These are phyloP conservation scores for Sicyos edulis DNA, from an alignment of 306 rosid genomes.

Conservation along the genomic window DNA sequence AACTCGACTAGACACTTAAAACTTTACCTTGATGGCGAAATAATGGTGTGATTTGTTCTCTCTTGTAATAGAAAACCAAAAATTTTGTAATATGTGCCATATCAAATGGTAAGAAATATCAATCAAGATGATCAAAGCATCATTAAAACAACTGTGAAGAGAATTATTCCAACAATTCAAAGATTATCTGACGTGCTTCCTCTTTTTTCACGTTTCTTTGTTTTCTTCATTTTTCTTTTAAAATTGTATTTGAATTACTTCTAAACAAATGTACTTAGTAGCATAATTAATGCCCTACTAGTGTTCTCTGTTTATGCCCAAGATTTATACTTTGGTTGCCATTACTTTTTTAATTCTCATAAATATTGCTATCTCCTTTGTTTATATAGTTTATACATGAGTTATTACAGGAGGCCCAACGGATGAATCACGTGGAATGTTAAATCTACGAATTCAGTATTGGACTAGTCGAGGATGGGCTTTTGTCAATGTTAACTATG, in stretches of 20 bases:
- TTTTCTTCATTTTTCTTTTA: not conserved
- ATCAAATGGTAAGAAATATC: not conserved
- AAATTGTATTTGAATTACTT: not conserved
- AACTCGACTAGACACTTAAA: not conserved
- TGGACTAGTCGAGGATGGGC: constrained; percentile 99
- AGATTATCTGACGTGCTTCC: not conserved
- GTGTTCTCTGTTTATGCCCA: not conserved
- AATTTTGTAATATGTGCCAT: not conserved
- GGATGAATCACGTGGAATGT: constrained; percentile 62
- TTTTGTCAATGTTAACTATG: constrained; percentile 71
- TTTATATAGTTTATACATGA: constrained; percentile 7
- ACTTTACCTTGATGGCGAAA: not conserved
- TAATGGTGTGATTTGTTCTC: not conserved
- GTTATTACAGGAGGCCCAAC: constrained; percentile 87
- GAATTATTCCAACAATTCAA: not conserved
- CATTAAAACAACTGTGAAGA: too few relatives aligned
- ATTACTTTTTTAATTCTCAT: not conserved
- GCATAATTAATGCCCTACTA: too few relatives aligned
- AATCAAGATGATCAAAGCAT: too few relatives aligned
- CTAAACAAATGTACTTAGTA: not conserved
- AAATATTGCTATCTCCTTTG: not conserved
- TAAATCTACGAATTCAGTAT: constrained; percentile 68
- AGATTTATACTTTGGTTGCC: not conserved
- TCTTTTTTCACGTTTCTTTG: not conserved
- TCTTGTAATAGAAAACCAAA: not conserved